Evolutionary conservation across 352 stramenopile species (phyloP), one percentile per base, ranked within the genome.

Genomic region (Pythium myriotylum): DNA sequence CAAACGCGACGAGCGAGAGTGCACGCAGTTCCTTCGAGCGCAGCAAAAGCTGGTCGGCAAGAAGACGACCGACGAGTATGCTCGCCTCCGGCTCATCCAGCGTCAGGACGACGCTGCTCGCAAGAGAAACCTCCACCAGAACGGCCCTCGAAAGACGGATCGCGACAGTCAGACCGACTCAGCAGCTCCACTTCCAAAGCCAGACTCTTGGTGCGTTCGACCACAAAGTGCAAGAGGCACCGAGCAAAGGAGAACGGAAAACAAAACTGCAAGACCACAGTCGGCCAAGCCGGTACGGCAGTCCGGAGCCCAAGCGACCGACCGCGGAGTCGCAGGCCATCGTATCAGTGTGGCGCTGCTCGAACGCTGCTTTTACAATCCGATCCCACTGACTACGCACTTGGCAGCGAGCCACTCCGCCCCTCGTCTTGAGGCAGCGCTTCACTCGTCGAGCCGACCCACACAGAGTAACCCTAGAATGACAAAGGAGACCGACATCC

Each of bases 61-160:
- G 65, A 89, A 87, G 60, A 82, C 68, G 6, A 75, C 76, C 2
- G 73, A 85, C 24, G 72, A 87, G 35, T 82, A 81, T 40, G 76
- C 73, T 9, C 58, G 60, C 9, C 41, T 86, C 17, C 77, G 77
- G 13, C 33, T 89, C 33, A 63, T 84, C 10, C 73, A 63, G 2
- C 73, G 75, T 1, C 68, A 78, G 43, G 68, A 76, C 42, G 59
- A 65, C 5, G 51, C 54, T 1, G 65, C 61, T 19, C 65, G 72
- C 3, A 75, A 72, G 43, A 70, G 57, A 24, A 83, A 66, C 59
- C 48, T 87, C 20, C 79, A 89, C 40, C 72, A 68, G 39, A 89
- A 89, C 62, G 71, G 65, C 17, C 65, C 5, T 3, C 57, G 54
- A 32, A 49, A 16, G 29, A 7, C 43, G 23, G 29, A 5, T 35